Evolutionary conservation across 441 rosid genomes (phyloP), one percentile per base, ranked within the genome.

Genomic region (Mallotus repandus): DNA sequence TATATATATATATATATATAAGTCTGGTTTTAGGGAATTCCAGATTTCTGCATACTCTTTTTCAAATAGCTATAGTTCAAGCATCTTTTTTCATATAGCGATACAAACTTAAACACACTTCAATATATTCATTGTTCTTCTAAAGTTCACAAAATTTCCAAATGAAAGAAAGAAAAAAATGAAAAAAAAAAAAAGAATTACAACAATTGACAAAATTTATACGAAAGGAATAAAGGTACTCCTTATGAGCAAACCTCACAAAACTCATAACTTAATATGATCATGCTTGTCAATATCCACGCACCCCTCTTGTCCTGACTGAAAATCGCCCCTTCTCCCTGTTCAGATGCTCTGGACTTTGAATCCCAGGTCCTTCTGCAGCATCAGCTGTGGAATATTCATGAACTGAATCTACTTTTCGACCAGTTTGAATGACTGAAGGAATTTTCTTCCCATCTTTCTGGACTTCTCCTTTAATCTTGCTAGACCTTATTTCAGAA

Each of bases 241-340:
- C 16, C 5, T 38, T 6, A 21, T 48, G 7, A 59, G 29, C 63
- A 50, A 72, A 65, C 10, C 72, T 58, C 54, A 18, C 22, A 16
- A 35, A 32, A 67, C 13, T 57, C 48, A 54, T 38, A 61, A 29
- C 57, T 67, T 54, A 77, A 16, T 15, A 57, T 49, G 48, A 41
- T 45, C 45, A 55, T 32, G 63, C 43, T 48, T 63, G 25, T 77
- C 49, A 88, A 78, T 85, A 89, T 9, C 98, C 89, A 50, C 84
- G 91, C 55, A 88, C 86, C 58, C 72, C 82, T 75, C 85, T 82
- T 53, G 87, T 86, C 86, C 94, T 80, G 53, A 81, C 84, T 13
- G 97, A 91, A 72, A 86, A 18, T 10, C 86, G 87, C 68, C 80
- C 80, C 81, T 85, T 84, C 54, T 73, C 84, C 10, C 55, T 78